These are phyloP conservation scores for Sordaria brevicollis DNA, from an alignment of 495 filamentous ascomycete genomes.

Conservation along the genomic window DNA sequence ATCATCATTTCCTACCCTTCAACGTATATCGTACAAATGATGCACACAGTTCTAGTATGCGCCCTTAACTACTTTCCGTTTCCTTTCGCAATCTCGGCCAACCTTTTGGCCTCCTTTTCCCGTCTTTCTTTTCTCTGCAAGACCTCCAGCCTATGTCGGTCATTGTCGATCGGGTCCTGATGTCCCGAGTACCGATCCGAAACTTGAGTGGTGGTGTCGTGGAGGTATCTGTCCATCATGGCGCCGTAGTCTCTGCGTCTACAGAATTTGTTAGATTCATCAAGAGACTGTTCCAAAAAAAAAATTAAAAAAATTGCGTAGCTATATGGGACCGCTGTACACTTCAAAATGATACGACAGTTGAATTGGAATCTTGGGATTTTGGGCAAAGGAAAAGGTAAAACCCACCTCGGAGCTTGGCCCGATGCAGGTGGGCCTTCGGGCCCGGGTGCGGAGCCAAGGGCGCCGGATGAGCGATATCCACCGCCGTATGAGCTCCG, in stretches of 20 bases:
- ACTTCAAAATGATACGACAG: neutral
- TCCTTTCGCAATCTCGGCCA: neutral
- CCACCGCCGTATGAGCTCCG: neutral
- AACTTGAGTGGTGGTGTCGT: slow-evolving; percentile 1
- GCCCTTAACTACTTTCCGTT: neutral
- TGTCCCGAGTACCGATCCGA: slow-evolving; percentile 1
- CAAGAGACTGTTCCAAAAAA: too few species aligned
- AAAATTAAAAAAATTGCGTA: neutral
- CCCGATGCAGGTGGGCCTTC: neutral
- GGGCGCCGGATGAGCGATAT: neutral
- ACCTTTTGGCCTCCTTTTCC: neutral
- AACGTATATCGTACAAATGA: neutral
- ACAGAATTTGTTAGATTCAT: neutral
- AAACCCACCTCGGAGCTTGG: neutral
- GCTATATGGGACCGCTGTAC: neutral
- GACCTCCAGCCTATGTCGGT: neutral
- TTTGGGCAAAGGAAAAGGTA: neutral
- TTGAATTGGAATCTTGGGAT: neutral
- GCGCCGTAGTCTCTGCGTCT: neutral
- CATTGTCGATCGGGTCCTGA: neutral
- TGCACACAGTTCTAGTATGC: neutral
- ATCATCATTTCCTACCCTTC: neutral
- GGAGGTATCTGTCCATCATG: slow-evolving; percentile 3
- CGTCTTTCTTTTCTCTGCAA: neutral
- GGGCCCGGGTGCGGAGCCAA: neutral